Evolutionary conservation across 331 rosid species (phyloP).

Genomic region (Acacia pycnantha): DNA sequence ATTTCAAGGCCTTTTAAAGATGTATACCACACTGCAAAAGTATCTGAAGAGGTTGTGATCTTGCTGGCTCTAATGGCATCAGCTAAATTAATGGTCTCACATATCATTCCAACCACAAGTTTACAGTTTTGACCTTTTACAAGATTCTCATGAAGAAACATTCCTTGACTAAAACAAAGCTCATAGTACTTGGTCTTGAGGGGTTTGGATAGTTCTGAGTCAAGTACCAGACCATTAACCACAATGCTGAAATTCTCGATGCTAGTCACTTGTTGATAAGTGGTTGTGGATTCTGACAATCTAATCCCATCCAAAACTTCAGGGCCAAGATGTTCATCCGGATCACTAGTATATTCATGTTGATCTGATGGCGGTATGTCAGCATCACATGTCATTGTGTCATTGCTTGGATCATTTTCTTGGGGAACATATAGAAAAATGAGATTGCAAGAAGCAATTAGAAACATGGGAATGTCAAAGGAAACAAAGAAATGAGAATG

Average conservation of each 20-base stretch:
- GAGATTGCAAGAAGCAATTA: too few relatives aligned
- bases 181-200: constrained; percentile 46
- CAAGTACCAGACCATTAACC: constrained; percentile 45
- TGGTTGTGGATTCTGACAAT: constrained; percentile 33
- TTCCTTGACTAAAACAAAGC: constrained; percentile 55
- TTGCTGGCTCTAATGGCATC: constrained; percentile 60
- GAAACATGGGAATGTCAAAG: too few relatives aligned
- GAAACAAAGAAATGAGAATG: too few relatives aligned
- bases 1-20: neutral
- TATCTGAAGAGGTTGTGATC: constrained; percentile 29
- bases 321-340: constrained; percentile 22
- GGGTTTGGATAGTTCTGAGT: constrained; percentile 42
- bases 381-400: neutral
- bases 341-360: constrained; percentile 32
- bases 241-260: constrained; percentile 41
- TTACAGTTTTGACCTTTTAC: constrained; percentile 53
- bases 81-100: constrained; percentile 53
- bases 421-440: neutral
- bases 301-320: constrained; percentile 40
- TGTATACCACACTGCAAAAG: constrained; percentile 44
- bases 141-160: constrained; percentile 55
- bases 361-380: constrained; percentile 8
- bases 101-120: constrained; percentile 53
- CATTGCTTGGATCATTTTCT: neutral
- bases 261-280: constrained; percentile 46